Evolutionary conservation across 140 eudicot genomes (phyloP).

Genomic region (Oenanthe javanica): DNA sequence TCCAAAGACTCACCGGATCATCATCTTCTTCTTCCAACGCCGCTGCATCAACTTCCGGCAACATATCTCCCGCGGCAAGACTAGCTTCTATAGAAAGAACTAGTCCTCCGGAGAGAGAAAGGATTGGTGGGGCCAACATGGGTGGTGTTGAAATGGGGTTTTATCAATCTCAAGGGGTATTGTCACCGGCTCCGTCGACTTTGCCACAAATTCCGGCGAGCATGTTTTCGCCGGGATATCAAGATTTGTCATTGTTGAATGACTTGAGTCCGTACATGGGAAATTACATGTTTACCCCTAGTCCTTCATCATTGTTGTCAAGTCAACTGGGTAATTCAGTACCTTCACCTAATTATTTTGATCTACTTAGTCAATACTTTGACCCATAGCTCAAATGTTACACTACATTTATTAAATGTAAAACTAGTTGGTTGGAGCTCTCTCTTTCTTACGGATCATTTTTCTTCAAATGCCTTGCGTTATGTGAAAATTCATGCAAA

Average conservation of each 20-base stretch:
- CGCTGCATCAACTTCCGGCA: conserved; percentile 11
- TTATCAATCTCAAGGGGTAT: conserved; percentile 32
- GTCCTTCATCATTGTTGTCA: conserved; percentile 35
- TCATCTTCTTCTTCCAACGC: conserved; percentile 11
- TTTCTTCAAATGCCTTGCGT: not conserved
- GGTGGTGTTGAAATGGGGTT: conserved; percentile 19
- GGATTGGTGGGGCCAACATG: not conserved
- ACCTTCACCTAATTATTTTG: conserved; percentile 22
- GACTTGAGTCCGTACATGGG: conserved; percentile 12
- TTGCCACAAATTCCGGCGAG: conserved; percentile 33
- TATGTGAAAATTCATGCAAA: not conserved
- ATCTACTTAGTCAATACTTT: conserved; percentile 11
- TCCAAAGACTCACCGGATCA: conserved; percentile 56
- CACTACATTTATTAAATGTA: not conserved
- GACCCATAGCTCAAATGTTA: not conserved
- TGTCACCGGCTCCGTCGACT: conserved; percentile 51
- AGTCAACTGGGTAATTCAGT: conserved; percentile 26
- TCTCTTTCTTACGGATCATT: not conserved
- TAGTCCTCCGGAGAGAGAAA: conserved; percentile 27
- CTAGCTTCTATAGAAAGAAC: conserved; percentile 44
- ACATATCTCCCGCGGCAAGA: conserved; percentile 54
- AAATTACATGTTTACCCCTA: conserved; percentile 31
- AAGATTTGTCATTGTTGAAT: conserved; percentile 9
- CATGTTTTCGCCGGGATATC: conserved; percentile 35
- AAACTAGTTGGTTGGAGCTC: not conserved